Evolutionary conservation across 1,284 basidiomycete species (phyloP), one percentile per base, ranked within the genome.

Genomic region (Chalciporus sp.): DNA sequence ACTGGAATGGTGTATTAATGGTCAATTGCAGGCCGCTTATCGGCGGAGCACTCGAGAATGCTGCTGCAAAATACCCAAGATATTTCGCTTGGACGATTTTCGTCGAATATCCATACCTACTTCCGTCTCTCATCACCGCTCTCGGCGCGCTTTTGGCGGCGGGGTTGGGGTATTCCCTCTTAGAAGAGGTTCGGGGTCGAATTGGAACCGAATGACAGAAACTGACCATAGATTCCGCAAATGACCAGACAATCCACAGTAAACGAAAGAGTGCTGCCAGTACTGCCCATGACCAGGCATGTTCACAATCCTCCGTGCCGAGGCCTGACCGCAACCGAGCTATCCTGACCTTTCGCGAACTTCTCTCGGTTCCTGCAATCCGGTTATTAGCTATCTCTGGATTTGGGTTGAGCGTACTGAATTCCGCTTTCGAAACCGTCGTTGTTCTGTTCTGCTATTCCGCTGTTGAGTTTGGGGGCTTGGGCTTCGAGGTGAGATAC

Each of bases 371-470:
- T 43, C 61, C 63, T 14, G 52, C 61, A 7, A 61, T 65, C 45
- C 58, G 58, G 8, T 54, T 61, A 0, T 20, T 66, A 12, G 59
- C 63, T 0, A 53, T 64, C 7, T 63, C 61, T 17, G 63, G 44
- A 33, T 64, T 63, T 4, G 55, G 42, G 4, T 23, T 63, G 17
- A 61, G 74, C 43, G 84, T 85, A 67, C 73, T 82, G 57, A 74
- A 73, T 7, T 81, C 80, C 0, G 77, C 78, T 0, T 86, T 85
- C 57, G 83, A 85, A 48, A 81, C 84, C 6, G 74, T 84, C 10
- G 86, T 86, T 63, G 80, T 85, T 10, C 73, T 87, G 12, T 85
- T 84, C 62, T 84, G 81, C 57, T 86, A 84, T 61, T 77, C 82
- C 4, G 75, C 82, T 4, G 69, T 85, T 28, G 58, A 72, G 6